These are phyloP conservation scores for Lactuca sativa DNA, from an alignment of 129 eudicot genomes.

Conservation along the genomic window DNA sequence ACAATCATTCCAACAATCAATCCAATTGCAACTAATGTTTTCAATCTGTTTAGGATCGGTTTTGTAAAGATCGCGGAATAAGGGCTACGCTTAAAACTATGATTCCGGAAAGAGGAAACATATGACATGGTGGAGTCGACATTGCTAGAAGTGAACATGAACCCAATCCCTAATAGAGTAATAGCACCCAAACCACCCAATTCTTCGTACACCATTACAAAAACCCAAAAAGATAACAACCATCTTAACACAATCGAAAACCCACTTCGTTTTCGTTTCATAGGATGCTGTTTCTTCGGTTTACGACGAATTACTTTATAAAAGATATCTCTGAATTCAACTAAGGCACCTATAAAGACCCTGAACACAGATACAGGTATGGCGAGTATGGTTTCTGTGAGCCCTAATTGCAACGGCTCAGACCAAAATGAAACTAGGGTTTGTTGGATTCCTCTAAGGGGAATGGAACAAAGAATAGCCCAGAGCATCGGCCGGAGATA, in stretches of 20 bases:
- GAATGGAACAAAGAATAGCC: constrained; percentile 96
- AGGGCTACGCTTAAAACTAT: constrained; percentile 65
- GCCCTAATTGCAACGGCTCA: constrained; percentile 74
- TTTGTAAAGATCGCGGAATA: constrained; percentile 62
- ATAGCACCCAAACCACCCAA: constrained; percentile 67
- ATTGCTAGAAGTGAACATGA: constrained; percentile 56
- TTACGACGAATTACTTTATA: constrained; percentile 43
- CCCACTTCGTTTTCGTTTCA: constrained; percentile 50
- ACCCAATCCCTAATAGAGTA: constrained; percentile 60
- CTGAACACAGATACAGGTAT: constrained; percentile 72
- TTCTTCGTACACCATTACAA: constrained; percentile 76
- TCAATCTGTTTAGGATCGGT: constrained; percentile 51
- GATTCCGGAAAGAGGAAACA: constrained; percentile 62
- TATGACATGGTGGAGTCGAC: constrained; percentile 71
- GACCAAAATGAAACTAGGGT: constrained; percentile 90
- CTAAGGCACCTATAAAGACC: constrained; percentile 73
- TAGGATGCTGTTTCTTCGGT: constrained; percentile 17
- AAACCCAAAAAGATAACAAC: constrained; percentile 80
- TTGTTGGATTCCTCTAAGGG: constrained; percentile 80
- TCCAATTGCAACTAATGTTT: constrained; percentile 83
- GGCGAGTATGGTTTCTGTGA: constrained; percentile 78
- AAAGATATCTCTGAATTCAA: constrained; percentile 48
- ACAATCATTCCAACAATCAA: constrained; percentile 75
- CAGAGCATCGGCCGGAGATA: constrained; percentile 82
- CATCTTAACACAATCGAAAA: constrained; percentile 70